phyloP scores from a whole-genome alignment of 805 yeast genomes.

The Teunomyces pallodes region DNA sequence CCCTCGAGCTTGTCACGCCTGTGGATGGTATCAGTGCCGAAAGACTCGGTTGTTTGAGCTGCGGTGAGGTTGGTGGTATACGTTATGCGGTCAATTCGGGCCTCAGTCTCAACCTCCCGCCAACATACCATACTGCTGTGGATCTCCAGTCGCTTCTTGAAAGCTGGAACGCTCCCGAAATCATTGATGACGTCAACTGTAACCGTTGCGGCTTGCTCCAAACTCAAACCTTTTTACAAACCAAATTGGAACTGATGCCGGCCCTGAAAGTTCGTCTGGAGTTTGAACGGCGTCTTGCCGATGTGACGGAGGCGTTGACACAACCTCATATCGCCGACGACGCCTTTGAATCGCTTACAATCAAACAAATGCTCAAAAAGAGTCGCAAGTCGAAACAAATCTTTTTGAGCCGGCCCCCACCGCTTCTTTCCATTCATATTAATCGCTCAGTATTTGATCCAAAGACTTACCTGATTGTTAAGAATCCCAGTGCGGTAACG shows the following conservation, averaged over 20 bases:
- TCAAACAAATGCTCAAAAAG: conserved; percentile 70
- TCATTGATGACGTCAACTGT: conserved; percentile 91
- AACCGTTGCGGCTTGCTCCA: conserved; percentile 81
- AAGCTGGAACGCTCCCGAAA: conserved; percentile 75
- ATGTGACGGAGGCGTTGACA: conserved; percentile 46
- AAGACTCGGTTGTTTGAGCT: conserved; percentile 82
- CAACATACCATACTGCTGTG: conserved; percentile 34
- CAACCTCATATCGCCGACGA: conserved; percentile 78
- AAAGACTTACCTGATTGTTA: conserved; percentile 74
- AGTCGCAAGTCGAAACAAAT: conserved; percentile 83
- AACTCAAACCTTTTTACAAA: conserved; percentile 49
- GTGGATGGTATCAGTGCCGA: conserved; percentile 89
- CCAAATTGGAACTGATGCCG: conserved; percentile 27
- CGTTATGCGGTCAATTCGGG: conserved; percentile 79
- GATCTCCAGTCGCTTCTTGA: conserved; percentile 52
- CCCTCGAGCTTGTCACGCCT: conserved; percentile 71
- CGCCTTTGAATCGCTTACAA: conserved; percentile 67
- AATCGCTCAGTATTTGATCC: conserved; percentile 94
- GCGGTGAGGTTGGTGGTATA: conserved; percentile 94
- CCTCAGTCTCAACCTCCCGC: conserved; percentile 66
- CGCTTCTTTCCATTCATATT: conserved; percentile 78
- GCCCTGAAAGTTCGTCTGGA: conserved; percentile 32
- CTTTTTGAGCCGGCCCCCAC: conserved; percentile 76
- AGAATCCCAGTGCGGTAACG: conserved; percentile 77
- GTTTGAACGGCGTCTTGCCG: conserved; percentile 27